Percentiles rank a stretch among this genome's conserved stretches.
phyloP scores from a whole-genome alignment of 805 yeast genomes.

The Candida silvicultrix region DNA sequence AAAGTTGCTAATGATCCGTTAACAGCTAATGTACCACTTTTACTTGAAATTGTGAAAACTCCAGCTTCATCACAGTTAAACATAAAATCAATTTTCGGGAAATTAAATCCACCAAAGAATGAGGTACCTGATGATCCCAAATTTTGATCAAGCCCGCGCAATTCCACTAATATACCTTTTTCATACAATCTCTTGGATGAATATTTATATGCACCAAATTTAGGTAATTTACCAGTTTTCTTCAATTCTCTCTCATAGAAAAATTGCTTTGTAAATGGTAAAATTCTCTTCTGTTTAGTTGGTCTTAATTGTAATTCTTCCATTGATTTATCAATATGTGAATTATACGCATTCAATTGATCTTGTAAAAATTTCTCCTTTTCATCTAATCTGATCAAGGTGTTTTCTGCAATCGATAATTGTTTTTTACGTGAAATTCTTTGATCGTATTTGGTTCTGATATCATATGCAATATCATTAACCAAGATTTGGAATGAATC shows the following conservation, averaged over 20 bases:
- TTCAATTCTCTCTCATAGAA: slow-evolving; percentile 68
- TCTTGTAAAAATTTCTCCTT: slow-evolving; percentile 37
- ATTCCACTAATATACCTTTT: slow-evolving; percentile 55
- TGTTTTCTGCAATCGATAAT: slow-evolving; percentile 35
- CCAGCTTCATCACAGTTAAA: slow-evolving; percentile 73
- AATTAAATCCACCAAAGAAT: slow-evolving; percentile 36
- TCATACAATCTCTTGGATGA: slow-evolving; percentile 71
- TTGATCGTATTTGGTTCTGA: slow-evolving; percentile 48
- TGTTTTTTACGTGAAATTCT: slow-evolving; percentile 41
- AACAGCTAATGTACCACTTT: slow-evolving; percentile 63
- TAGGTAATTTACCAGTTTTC: slow-evolving; percentile 59
- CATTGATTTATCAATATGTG: slow-evolving; percentile 45
- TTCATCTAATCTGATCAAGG: slow-evolving; percentile 37
- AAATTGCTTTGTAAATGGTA: slow-evolving; percentile 66
- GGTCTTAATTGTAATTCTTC: slow-evolving; percentile 38
- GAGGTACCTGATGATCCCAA: slow-evolving; percentile 30
- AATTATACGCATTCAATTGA: slow-evolving; percentile 35
- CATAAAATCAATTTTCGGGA: slow-evolving; percentile 66
- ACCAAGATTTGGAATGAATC: slow-evolving; percentile 74
- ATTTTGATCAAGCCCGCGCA: slow-evolving; percentile 45
- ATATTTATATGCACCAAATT: slow-evolving; percentile 74
- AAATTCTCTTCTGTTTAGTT: slow-evolving; percentile 25
- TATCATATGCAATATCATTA: slow-evolving; percentile 80
- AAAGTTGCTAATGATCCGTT: slow-evolving; percentile 47
- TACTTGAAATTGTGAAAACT: slow-evolving; percentile 66